phyloP scores from a whole-genome alignment of 352 stramenopile genomes.

The Phytophthora cryptogea region DNA sequence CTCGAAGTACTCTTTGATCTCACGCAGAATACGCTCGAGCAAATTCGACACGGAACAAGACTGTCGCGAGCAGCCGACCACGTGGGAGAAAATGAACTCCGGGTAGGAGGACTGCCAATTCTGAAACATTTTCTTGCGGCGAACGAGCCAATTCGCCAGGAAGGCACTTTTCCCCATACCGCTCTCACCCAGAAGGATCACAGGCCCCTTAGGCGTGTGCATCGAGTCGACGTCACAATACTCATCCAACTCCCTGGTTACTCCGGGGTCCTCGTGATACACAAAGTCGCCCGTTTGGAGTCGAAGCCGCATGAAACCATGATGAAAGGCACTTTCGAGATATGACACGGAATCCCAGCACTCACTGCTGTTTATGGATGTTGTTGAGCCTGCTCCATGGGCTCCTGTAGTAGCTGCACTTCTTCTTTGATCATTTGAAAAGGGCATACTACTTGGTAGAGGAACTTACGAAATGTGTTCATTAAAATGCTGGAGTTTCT shows the following conservation, averaged over 20 bases:
- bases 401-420: slow-evolving; percentile 22
- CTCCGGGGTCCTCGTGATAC: slow-evolving; percentile 66
- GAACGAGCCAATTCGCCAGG: slow-evolving; percentile 82
- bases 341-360: slow-evolving; percentile 85
- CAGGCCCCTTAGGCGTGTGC: slow-evolving; percentile 74
- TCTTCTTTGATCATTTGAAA: slow-evolving; percentile 24
- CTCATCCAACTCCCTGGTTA: slow-evolving; percentile 74
- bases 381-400: slow-evolving; percentile 6
- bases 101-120: slow-evolving; percentile 83
- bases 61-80: slow-evolving; percentile 88
- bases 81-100: slow-evolving; percentile 92
- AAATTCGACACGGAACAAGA: slow-evolving; percentile 87
- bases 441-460: background rate
- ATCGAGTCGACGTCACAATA: slow-evolving; percentile 88
- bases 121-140: slow-evolving; percentile 85
- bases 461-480: background rate
- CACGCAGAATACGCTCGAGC: slow-evolving; percentile 84
- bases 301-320: slow-evolving; percentile 79
- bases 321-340: slow-evolving; percentile 79
- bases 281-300: slow-evolving; percentile 75
- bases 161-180: slow-evolving; percentile 79
- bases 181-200: slow-evolving; percentile 77
- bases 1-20: slow-evolving; percentile 93
- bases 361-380: slow-evolving; percentile 41
- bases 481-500: background rate